phyloP scores from a whole-genome alignment of 2,329 filamentous ascomycete species.

The Aureobasidium uvarum region DNA sequence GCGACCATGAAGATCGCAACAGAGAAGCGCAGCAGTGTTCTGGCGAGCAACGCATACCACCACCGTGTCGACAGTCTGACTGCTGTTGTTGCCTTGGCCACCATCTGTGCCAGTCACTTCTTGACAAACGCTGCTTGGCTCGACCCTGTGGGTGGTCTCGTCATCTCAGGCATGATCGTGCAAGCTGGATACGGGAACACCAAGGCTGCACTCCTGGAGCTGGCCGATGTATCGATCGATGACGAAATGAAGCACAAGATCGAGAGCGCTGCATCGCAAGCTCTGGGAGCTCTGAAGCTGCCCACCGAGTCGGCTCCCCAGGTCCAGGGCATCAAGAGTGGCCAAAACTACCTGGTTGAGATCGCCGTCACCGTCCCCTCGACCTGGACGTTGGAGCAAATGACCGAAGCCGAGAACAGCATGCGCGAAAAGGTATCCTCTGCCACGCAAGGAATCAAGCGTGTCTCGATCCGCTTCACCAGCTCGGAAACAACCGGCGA shows the following conservation, averaged over 20 bases:
- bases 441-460: conserved; percentile 78
- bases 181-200: conserved; percentile 88
- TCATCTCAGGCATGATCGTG: conserved; percentile 92
- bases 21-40: conserved; percentile 90
- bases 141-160: conserved; percentile 85
- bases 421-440: conserved; percentile 70
- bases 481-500: conserved; percentile 59
- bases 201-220: conserved; percentile 73
- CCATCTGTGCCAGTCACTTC: conserved; percentile 85
- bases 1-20: conserved; percentile 97
- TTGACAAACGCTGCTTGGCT: conserved; percentile 85
- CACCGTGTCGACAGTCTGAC: conserved; percentile 96
- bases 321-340: conserved; percentile 86
- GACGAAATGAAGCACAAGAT: conserved; percentile 75
- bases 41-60: conserved; percentile 94
- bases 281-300: conserved; percentile 45
- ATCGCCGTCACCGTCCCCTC: conserved; percentile 78
- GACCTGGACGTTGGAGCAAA: conserved; percentile 70
- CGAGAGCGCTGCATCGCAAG: conserved; percentile 61
- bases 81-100: conserved; percentile 85
- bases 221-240: conserved; percentile 89
- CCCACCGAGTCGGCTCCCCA: conserved; percentile 27
- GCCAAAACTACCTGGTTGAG: conserved; percentile 94
- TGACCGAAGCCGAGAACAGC: conserved; percentile 67
- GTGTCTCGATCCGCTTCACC: conserved; percentile 80